These are phyloP conservation scores for Globisporangium echinulatum DNA, from an alignment of 352 stramenopile species.

Conservation along the genomic window DNA sequence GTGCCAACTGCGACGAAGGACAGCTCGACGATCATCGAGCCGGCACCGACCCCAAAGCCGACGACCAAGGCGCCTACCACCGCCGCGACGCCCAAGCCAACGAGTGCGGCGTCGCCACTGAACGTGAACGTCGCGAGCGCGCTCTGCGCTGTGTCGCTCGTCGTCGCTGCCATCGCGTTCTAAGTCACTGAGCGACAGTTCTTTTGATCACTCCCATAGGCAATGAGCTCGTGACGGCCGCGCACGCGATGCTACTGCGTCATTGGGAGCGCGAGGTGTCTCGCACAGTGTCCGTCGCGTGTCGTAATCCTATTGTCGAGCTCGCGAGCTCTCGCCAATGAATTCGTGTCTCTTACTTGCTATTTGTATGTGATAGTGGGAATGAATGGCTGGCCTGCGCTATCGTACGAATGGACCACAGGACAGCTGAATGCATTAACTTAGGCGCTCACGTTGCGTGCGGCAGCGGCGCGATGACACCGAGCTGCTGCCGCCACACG, in stretches of 20 bases:
- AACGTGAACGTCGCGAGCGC: conserved; percentile 5
- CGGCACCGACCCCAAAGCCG: neutral
- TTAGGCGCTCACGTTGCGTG: neutral
- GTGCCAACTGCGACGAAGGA: neutral
- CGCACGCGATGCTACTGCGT: too few species aligned
- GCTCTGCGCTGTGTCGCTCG: conserved; percentile 13
- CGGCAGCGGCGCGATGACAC: conserved; percentile 6
- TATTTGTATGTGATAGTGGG: too few species aligned
- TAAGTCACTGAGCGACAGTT: neutral
- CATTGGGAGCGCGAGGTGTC: too few species aligned
- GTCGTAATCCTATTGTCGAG: too few species aligned
- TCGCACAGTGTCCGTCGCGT: too few species aligned
- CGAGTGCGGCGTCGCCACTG: conserved; percentile 6
- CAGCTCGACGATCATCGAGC: conserved; percentile 11
- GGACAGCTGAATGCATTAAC: neutral
- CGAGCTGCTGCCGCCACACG: conserved; percentile 27
- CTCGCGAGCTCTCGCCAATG: too few species aligned
- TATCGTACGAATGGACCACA: too few species aligned
- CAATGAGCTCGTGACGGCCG: neutral
- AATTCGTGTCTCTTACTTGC: too few species aligned
- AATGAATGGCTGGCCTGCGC: too few species aligned
- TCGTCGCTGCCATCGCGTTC: conserved; percentile 9
- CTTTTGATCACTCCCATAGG: neutral
- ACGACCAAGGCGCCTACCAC: conserved; percentile 1
- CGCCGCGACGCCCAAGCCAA: neutral